A percentile compares a stretch with the other conserved stretches of the same genome.
Conservation (phyloP, 768 basidiomycete species). For the Sarcodon sp. region DNA sequence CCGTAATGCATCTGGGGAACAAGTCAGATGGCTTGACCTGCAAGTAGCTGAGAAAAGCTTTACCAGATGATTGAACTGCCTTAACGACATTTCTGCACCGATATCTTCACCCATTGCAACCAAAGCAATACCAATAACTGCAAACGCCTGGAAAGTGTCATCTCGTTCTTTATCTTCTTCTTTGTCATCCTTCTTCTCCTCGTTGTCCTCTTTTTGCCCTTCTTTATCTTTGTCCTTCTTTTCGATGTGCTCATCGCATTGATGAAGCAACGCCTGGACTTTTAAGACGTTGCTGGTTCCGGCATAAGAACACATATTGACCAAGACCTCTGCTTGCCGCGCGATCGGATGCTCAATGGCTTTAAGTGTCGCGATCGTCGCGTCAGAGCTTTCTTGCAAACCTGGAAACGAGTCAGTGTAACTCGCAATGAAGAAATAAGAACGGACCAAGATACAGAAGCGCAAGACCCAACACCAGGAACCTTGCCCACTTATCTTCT, state of each 20-base stretch:
- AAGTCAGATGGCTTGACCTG: not conserved
- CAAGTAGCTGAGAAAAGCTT: slow-evolving; percentile 12
- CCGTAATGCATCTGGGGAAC: slow-evolving; percentile 91
- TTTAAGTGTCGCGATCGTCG: slow-evolving; percentile 86
- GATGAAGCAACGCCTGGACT: slow-evolving; percentile 83
- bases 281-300: slow-evolving; percentile 93
- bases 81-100: slow-evolving; percentile 93
- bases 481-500: slow-evolving; percentile 90
- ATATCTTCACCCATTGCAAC: slow-evolving; percentile 98
- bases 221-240: slow-evolving; percentile 21
- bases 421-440: not conserved
- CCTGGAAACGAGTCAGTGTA: slow-evolving; percentile 29
- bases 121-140: slow-evolving; percentile 86
- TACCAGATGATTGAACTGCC: slow-evolving; percentile 95
- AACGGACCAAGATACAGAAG: slow-evolving; percentile 78
- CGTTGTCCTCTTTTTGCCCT: slow-evolving; percentile 14
- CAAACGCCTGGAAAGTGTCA: slow-evolving; percentile 83
- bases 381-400: slow-evolving; percentile 85
- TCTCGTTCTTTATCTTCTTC: slow-evolving; percentile 38
- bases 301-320: slow-evolving; percentile 89
- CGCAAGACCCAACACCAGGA: slow-evolving; percentile 81
- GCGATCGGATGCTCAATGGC: slow-evolving; percentile 89
- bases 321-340: slow-evolving; percentile 81
- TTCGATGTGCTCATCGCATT: slow-evolving; percentile 87
- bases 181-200: slow-evolving; percentile 49